Evolutionary conservation across 2,329 filamentous ascomycete species (phyloP), one percentile per base, ranked within the genome.

Genomic region (Cladophialophora bantiana): DNA sequence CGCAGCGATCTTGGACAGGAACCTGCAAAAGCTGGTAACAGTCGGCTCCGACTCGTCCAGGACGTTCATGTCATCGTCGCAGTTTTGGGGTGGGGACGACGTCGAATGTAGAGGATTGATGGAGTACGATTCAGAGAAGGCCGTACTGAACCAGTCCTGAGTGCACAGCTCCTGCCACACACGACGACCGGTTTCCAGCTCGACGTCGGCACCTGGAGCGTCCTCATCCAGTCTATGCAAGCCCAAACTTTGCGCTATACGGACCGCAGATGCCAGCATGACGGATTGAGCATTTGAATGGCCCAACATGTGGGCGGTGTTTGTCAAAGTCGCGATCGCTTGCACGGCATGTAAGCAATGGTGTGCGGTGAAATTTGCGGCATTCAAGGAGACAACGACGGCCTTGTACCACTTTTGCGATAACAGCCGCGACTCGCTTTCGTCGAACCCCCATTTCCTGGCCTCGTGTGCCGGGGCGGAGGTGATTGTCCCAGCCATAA

Each of bases 281-380:
- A 83, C 80, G 3, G 78, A 79, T 66, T 82, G 83, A 38, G 79
- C 79, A 67, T 83, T 84, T 1, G 81, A 82, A 40, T 79, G 80
- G 2, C 83, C 83, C 1, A 84, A 76, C 32, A 83, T 75, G 72
- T 85, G 83, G 12, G 82, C 82, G 7, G 80, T 80, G 1, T 81
- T 80, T 13, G 83, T 83, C 40, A 82, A 73, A 1, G 79, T 81
- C 10, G 81, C 74, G 34, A 85, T 82, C 3, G 82, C 78, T 69
- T 84, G 81, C 3, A 83, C 76, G 0, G 79, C 75, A 38, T 80
- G 76, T 2, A 82, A 74, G 9, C 77, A 79, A 64, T 81, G 78
- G 56, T 75, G 72, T n/a, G 78, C 77, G 35, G 78, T 82, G 68
- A 79, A 84, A 52, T 82, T 78, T 2, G 80, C 82, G 2, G 78